Percentiles rank a stretch among this genome's conserved stretches.
Conservation (phyloP, 768 basidiomycete genomes). For the Hysterangium stoloniferum region DNA sequence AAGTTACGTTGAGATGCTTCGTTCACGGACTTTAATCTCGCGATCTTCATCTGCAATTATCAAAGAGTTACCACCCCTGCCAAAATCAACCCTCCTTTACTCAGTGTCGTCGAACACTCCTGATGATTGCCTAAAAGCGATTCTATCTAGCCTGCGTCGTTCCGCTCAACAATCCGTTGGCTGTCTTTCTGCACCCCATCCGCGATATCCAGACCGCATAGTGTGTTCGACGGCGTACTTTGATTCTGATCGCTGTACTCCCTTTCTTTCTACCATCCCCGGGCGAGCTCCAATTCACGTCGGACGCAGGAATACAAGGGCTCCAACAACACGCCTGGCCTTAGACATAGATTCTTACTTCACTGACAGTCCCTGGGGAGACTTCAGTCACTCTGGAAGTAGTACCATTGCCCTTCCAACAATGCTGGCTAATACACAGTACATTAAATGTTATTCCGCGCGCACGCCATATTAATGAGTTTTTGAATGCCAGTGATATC, state of each 20-base stretch:
- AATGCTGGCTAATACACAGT: not conserved
- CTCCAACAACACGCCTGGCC: not conserved
- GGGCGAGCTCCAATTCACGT: constrained; percentile 55
- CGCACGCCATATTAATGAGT: not conserved
- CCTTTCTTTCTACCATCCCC: constrained; percentile 58
- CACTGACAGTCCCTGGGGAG: not conserved
- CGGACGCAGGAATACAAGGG: constrained; percentile 27
- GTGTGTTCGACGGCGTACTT: constrained; percentile 55
- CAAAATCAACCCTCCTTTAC: no score
- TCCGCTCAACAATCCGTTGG: no score
- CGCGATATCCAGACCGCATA: constrained; percentile 25
- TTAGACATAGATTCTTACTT: no score
- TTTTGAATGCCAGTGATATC: constrained; percentile 12
- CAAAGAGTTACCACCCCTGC: no score
- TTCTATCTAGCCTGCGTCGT: no score
- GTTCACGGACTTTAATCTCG: no score
- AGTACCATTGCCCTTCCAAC: not conserved
- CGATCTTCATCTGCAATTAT: no score
- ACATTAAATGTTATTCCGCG: not conserved
- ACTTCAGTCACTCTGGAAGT: not conserved
- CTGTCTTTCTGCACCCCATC: constrained; percentile 51
- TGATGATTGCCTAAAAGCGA: no score
- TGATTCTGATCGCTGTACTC: constrained; percentile 31
- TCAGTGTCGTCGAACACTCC: no score
- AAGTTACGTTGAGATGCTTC: no score